Evolutionary conservation across 75 land plant genomes (phyloP).

Genomic region (Azolla pinnata): DNA sequence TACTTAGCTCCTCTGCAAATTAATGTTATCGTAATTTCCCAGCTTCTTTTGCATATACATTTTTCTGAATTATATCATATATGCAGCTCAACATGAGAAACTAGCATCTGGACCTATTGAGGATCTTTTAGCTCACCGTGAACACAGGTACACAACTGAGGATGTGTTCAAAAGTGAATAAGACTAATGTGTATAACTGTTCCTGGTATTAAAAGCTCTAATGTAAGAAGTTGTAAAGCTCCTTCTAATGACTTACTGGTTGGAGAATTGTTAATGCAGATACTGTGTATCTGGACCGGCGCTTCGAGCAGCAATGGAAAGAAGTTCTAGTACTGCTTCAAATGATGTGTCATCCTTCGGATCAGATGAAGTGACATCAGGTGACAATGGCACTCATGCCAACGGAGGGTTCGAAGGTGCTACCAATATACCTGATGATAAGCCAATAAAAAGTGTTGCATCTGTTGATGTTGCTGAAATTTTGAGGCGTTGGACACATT

Average conservation of each 20-base stretch:
- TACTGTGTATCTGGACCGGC: conserved; percentile 96
- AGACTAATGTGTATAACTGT: no score
- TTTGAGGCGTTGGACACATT: conserved; percentile 95
- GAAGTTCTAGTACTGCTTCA: conserved; percentile 41
- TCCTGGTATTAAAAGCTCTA: neutral
- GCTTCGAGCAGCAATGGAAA: conserved; percentile 86
- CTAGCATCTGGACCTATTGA: conserved; percentile 98
- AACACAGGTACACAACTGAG: conserved; percentile 99
- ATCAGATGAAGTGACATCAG: conserved; percentile 2
- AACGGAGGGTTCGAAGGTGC: neutral
- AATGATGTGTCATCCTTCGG: conserved; percentile 28
- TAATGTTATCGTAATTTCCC: neutral
- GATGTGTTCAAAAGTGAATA: no score
- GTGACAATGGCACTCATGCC: neutral
- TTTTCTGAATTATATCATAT: neutral
- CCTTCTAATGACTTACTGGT: neutral
- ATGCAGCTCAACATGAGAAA: conserved; percentile 77
- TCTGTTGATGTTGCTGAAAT: conserved; percentile 90
- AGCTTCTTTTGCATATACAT: neutral
- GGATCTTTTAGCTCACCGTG: conserved; percentile 94
- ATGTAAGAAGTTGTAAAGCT: neutral
- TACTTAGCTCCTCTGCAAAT: conserved; percentile 14
- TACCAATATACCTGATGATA: conserved; percentile 24
- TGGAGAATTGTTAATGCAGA: conserved; percentile 19
- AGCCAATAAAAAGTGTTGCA: conserved; percentile 47